Evolutionary conservation across 192 early-diverging fungal genomes (phyloP).

Genomic region (Podila epigama): DNA sequence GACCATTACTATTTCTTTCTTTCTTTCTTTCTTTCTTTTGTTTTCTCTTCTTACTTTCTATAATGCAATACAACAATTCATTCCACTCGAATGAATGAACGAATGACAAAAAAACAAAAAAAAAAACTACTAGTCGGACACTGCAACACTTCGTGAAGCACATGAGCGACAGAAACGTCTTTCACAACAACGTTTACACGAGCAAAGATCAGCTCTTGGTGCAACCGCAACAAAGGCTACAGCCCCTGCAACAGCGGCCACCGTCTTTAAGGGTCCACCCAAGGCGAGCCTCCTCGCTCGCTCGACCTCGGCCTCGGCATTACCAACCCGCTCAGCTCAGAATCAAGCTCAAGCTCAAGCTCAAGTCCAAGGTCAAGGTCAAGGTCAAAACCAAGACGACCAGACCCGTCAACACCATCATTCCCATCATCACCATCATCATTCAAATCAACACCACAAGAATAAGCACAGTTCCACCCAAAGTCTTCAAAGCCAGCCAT

Average conservation of each 20-base stretch:
- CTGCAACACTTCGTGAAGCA: not conserved
- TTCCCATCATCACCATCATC: not conserved
- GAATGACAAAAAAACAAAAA: not conserved
- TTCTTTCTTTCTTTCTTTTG: too few species aligned
- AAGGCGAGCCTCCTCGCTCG: not conserved
- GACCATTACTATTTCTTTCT: too few species aligned
- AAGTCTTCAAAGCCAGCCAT: too few species aligned
- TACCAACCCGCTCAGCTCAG: not conserved
- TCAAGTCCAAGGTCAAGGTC: too few species aligned
- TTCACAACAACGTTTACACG: not conserved
- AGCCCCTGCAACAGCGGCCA: not conserved
- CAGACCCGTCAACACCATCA: too few species aligned
- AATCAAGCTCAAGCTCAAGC: too few species aligned
- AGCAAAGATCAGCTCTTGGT: not conserved
- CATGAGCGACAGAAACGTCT: slow-evolving; percentile 1
- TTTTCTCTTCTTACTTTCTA: too few species aligned
- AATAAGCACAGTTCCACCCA: too few species aligned
- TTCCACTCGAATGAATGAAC: too few species aligned
- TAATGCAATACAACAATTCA: too few species aligned
- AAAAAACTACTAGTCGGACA: not conserved
- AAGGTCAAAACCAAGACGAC: too few species aligned
- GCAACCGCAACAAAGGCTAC: not conserved
- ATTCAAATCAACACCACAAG: too few species aligned
- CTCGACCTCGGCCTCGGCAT: not conserved
- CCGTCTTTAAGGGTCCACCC: not conserved